phyloP scores from a whole-genome alignment of 768 basidiomycete genomes.

The Termitomyces sp. region DNA sequence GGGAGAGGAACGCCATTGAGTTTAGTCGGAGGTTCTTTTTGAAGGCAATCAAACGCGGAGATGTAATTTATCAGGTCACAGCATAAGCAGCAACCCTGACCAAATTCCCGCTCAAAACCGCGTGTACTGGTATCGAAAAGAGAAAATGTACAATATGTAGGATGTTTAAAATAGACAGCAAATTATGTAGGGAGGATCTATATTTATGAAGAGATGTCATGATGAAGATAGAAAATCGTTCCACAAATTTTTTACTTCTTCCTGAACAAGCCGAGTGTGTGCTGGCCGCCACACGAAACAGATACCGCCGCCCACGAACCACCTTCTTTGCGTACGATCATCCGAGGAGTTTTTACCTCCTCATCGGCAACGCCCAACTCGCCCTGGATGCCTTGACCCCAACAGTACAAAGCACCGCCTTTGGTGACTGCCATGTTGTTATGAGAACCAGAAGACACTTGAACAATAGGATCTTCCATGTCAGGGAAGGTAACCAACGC shows the following conservation, averaged over 20 bases:
- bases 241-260: constrained; percentile 40
- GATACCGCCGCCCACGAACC: constrained; percentile 63
- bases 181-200: too few species aligned
- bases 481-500: constrained; percentile 64
- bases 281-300: constrained; percentile 77
- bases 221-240: not conserved
- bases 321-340: constrained; percentile 70
- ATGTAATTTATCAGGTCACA: not conserved
- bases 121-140: not conserved
- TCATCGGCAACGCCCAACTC: constrained; percentile 67
- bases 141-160: not conserved
- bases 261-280: constrained; percentile 69
- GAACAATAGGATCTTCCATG: constrained; percentile 56
- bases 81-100: too few species aligned
- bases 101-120: not conserved
- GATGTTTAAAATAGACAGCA: not conserved
- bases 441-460: constrained; percentile 66
- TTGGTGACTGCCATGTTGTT: constrained; percentile 69
- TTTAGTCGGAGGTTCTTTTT: not conserved
- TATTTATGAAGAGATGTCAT: too few species aligned
- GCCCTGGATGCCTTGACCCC: constrained; percentile 78
- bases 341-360: constrained; percentile 57
- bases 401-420: constrained; percentile 67
- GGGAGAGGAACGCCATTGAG: not conserved
- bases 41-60: not conserved